Base-by-base conservation (phyloP, 2,329 filamentous ascomycete species). In the Sphaerulina vaccinii region DNA sequence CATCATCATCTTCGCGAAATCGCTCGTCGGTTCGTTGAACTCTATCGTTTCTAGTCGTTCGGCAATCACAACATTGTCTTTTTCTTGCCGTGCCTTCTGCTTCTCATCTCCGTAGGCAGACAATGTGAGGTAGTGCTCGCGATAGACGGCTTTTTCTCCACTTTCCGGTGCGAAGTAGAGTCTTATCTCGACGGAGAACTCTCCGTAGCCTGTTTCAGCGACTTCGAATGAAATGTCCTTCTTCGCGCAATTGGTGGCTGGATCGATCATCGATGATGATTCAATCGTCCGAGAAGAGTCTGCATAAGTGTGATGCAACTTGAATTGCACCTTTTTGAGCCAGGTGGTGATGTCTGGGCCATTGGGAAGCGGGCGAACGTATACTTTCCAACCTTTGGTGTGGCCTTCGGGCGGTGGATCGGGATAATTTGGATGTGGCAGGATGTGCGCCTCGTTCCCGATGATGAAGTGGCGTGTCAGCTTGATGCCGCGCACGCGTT, bases 251-350 rank as follows among this genome's bases (percentile, higher is more conserved):
- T 42, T 41, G 15, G 42, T 44, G 4, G 37, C 51, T 5, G 52
- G 52, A 22, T 54, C 51, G 15, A 54, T 15, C 22, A 49, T 7
- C 5, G 46, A 44, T 0, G 66, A 65, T 55, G 83, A 82, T 65
- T 96, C 91, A 65, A 93, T 78, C 68, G 87, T 95, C 62, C 93
- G 87, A 18, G 93, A 81, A 51, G 88, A 88, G 71, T 96, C 95
- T 22, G 90, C 85, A 69, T 96, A 97, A 8, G 92, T 96, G 71
- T 97, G 91, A 77, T 96, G 92, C 13, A 99, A 83, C 72, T 97
- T 97, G 75, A 99, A 99, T 70, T 96, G 91, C 1, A 99, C 92
- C 65, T 95, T 92, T 52, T 92, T 89, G 60, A 97, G 80, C 90
- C 93, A 99, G 71, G 95, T 93, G 22, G 88, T 90, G 60, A 97